Conservation (phyloP, 169 alveolate species). For the Theileria parva region DNA sequence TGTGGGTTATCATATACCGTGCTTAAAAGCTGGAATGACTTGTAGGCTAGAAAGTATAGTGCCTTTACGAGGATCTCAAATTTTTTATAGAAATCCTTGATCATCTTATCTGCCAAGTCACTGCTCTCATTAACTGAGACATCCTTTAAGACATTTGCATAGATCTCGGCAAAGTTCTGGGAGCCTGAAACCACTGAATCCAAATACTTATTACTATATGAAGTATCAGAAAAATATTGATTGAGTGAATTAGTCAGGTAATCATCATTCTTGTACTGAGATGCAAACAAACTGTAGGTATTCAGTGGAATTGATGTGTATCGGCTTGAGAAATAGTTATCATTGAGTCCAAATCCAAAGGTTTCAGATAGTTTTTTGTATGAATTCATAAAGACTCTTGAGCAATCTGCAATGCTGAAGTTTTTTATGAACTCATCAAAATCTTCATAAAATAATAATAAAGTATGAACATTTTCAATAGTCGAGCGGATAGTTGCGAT, state of each 20-base stretch:
- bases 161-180: constrained; percentile 19
- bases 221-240: not conserved
- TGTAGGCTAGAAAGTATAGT: constrained; percentile 21
- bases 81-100: not conserved
- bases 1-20: not conserved
- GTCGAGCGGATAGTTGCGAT: not conserved
- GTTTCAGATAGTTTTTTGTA: not conserved
- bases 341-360: not conserved
- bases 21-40: constrained; percentile 22
- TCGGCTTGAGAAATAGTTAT: not conserved
- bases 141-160: constrained; percentile 27
- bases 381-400: not conserved
- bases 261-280: not conserved
- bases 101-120: constrained; percentile 10
- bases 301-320: constrained; percentile 22
- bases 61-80: constrained; percentile 30
- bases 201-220: not conserved
- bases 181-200: constrained; percentile 3
- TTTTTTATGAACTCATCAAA: constrained; percentile 2
- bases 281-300: not conserved
- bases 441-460: constrained; percentile 5
- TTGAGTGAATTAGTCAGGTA: not conserved
- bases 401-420: not conserved
- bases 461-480: not conserved
- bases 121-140: constrained; percentile 3